Evolutionary conservation across 2,329 filamentous ascomycete species (phyloP), one percentile per base, ranked within the genome.

Genomic region (Phyllosticta citribraziliensis): DNA sequence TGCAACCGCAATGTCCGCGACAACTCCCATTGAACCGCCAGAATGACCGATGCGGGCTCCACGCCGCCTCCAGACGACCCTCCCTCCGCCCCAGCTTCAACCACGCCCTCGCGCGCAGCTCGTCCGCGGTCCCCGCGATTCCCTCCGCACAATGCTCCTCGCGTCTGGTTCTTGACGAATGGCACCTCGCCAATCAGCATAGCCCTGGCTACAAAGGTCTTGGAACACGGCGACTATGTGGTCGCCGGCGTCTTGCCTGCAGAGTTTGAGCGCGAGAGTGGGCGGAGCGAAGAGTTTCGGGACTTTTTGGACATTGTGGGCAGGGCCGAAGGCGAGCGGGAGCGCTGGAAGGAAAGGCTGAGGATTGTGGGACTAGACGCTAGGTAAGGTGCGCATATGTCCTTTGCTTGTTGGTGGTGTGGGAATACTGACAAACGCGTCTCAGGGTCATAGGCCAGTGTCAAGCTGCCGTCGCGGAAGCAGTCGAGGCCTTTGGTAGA

Each of bases 141-240:
- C 66, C 84, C 84, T 52, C 76, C 79, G 30, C 83, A 85, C 72
- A 80, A 81, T 70, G 80, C 80, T 56, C 91, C 92, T 57, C 87
- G 93, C 69, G 90, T 93, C 69, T 97, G 94, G 94, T 86, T 99
- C 70, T 79, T 99, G 66, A 96, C 92, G 11, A 88, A 89, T 63
- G 89, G 90, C 35, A 84, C 93, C 63, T 93, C 91, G 40, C 91
- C 93, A 12, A 83, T 97, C 65, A 88, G 88, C 59, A 88, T 96
- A 63, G 88, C 89, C 54, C 82, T 97, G 62, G 88, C 91, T 59
- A 85, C 88, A 60, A 84, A 90, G 67, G 81, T 96, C 52, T 86
- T 97, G 55, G 84, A 85, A n/a, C 91, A 97, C 74, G 93, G 94
- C 56, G 94, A 97, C 74, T 92, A 88, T 72, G 88, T 96, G 55